Evolutionary conservation across 2,329 filamentous ascomycete species (phyloP), one percentile per base, ranked within the genome.

Genomic region (Aspergillus sp.): DNA sequence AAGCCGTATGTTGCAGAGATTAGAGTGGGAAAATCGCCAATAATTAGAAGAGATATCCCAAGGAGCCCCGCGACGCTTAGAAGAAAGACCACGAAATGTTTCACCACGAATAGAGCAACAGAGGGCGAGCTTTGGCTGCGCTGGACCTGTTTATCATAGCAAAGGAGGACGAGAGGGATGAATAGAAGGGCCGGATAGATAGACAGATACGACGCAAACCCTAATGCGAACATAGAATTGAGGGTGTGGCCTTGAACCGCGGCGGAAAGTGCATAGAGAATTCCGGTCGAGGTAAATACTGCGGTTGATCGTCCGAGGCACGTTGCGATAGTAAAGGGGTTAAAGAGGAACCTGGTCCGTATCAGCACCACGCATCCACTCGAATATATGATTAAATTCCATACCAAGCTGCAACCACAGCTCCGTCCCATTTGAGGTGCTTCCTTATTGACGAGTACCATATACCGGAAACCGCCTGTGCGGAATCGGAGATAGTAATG

Each of bases 171-270:
- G 3, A 97, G 80, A 0, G 95, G 92, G 37, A 91, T 90, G 27
- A 96, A 87, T 2, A 99, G 84, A 2, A 99, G 84, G 7, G 91
- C 80, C 1, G 95, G 95, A 69, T 97, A 97, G 77, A 99, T 88
- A 17, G 93, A 95, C 14, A 97, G 82, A 76, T 98, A 98, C 14
- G 91, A 87, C 17, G 93, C 93, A 68, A 96, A 87, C 35, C 92
- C 89, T 46, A 98, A 79, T 47, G 93, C 89, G 31, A 98, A 84
- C 79, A 96, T 89, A 55, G 92, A 87, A 60, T 88, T 90, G 65
- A 91, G 79, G 27, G 84, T 85, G 50, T 86, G 86, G 55, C 91
- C 92, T 27, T 83, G 78, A 47, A 93, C 87, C 44, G 93, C 93
- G 73, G 90, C 91, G 15, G 90, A 84, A 54, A 96, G 84, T 61